A percentile compares a stretch with the other conserved stretches of the same genome.
Evolutionary conservation across 2,329 filamentous ascomycete species (phyloP).

Genomic region (Beauveria sp.): DNA sequence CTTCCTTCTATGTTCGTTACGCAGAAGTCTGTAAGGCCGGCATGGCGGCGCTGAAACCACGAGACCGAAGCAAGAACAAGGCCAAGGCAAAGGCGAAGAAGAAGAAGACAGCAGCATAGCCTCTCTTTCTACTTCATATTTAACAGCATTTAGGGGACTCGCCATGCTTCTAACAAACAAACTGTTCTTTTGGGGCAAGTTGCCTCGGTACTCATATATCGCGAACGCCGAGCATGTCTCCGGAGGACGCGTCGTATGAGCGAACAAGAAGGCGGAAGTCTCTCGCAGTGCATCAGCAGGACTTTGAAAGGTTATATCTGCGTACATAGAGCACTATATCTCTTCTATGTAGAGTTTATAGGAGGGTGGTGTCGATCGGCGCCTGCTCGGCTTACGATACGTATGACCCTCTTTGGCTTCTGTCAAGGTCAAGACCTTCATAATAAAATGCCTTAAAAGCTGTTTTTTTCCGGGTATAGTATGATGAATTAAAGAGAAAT

Average conservation of each 20-base stretch:
- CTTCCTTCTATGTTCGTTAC: constrained; percentile 75
- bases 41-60: constrained; percentile 85
- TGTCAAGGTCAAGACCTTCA: too few species aligned
- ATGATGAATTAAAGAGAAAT: background rate
- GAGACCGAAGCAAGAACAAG: constrained; percentile 82
- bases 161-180: background rate
- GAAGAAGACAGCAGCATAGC: constrained; percentile 42
- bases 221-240: too few species aligned
- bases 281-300: too few species aligned
- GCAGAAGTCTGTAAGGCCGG: constrained; percentile 85
- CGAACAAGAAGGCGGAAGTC: too few species aligned
- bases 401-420: too few species aligned
- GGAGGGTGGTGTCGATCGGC: too few species aligned
- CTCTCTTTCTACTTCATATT: background rate
- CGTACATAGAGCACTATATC: too few species aligned
- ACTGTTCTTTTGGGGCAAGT: background rate
- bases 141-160: background rate
- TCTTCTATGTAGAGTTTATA: too few species aligned
- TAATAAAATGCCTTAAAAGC: background rate
- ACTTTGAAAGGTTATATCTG: too few species aligned
- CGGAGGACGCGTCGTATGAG: too few species aligned
- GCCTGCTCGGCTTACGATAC: too few species aligned
- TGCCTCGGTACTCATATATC: too few species aligned
- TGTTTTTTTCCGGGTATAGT: background rate
- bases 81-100: constrained; percentile 72